Conservation (phyloP, 495 filamentous ascomycete genomes). For the Hypoxylon lienhwacheense region DNA sequence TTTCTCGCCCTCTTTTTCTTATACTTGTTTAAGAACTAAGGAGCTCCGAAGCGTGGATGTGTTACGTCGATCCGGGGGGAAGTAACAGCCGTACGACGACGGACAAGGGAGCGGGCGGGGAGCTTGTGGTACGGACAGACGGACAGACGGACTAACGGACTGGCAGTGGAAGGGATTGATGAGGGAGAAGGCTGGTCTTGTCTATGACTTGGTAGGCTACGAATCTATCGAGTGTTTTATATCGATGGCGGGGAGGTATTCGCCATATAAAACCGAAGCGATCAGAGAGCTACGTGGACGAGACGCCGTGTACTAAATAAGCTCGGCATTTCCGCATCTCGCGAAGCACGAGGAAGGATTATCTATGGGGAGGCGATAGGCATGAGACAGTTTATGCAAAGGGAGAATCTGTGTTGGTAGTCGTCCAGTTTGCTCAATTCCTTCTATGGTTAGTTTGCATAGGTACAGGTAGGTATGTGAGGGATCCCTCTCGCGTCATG, state of each 20-base stretch:
- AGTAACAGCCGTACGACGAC: not conserved
- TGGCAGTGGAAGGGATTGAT: not conserved
- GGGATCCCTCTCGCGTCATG: not conserved
- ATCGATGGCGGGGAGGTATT: not conserved
- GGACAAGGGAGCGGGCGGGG: slow-evolving; percentile 17
- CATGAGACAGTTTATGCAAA: not conserved
- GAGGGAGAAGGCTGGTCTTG: not conserved
- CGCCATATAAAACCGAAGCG: not conserved
- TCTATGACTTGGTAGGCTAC: not conserved
- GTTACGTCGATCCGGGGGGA: slow-evolving; percentile 2
- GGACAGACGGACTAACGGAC: not conserved
- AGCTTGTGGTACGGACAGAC: not conserved
- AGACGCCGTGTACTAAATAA: not conserved
- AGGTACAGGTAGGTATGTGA: not conserved
- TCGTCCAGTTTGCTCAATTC: too few species aligned
- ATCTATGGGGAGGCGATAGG: not conserved
- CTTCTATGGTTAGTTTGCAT: not conserved
- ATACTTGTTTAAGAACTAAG: slow-evolving; percentile 24
- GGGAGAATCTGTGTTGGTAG: not conserved
- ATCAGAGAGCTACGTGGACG: not conserved
- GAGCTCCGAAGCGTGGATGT: slow-evolving; percentile 21
- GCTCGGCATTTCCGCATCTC: not conserved
- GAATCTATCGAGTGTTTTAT: not conserved
- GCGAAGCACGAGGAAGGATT: not conserved
- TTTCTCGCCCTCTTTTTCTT: slow-evolving; percentile 21